Percentiles rank a stretch among this genome's conserved stretches.
These are phyloP conservation scores for Tylopilus sp. DNA, from an alignment of 1,284 basidiomycete genomes.

Conservation along the genomic window DNA sequence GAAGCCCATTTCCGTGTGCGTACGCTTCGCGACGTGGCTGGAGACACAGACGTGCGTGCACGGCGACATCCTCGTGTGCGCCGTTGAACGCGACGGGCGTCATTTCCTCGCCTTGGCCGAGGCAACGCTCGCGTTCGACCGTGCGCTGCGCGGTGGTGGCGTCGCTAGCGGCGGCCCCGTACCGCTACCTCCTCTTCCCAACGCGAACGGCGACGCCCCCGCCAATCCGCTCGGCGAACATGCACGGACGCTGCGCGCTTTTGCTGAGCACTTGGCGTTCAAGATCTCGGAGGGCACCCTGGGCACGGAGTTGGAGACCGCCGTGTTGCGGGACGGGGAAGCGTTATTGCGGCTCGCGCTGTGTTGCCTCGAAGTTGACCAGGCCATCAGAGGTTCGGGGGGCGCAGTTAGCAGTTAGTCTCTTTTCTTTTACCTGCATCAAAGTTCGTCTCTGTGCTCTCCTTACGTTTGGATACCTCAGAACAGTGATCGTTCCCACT, in stretches of 20 bases:
- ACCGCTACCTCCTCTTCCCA: neutral
- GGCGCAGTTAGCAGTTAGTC: constrained; percentile 1
- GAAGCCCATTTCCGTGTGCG: constrained; percentile 14
- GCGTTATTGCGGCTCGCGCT: constrained; percentile 18
- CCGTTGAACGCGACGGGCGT: constrained; percentile 21
- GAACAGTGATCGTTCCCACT: neutral
- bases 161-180: no score
- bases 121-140: constrained; percentile 17
- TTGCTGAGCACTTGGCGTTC: constrained; percentile 13
- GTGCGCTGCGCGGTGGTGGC: constrained; percentile 10
- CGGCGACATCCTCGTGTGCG: constrained; percentile 1
- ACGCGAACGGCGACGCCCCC: neutral
- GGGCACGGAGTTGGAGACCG: constrained; percentile 17
- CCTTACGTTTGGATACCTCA: constrained; percentile 4
- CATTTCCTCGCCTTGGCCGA: constrained; percentile 17
- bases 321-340: constrained; percentile 27
- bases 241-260: constrained; percentile 16
- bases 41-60: constrained; percentile 12
- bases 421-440: neutral
- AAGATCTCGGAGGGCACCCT: constrained; percentile 14
- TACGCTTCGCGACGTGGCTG: constrained; percentile 22
- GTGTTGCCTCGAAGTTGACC: constrained; percentile 25
- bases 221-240: constrained; percentile 2
- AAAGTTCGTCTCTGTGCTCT: neutral
- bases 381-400: constrained; percentile 13